Percentiles rank a stretch among this genome's conserved stretches.
phyloP scores from a whole-genome alignment of 106 monocot genomes.

The Apostasia ramifera region DNA sequence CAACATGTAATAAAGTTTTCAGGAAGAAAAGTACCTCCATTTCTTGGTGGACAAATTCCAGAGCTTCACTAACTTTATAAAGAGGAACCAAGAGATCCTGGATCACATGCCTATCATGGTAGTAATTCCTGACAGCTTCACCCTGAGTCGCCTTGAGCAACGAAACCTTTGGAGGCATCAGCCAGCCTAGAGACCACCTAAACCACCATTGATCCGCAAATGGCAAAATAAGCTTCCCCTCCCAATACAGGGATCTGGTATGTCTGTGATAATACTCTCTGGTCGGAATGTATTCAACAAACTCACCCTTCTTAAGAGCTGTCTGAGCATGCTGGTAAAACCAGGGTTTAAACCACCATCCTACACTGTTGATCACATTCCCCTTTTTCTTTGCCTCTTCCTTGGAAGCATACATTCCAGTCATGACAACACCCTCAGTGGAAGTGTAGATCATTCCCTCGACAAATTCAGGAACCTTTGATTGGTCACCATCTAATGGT shows the following conservation, averaged over 20 bases:
- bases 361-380: constrained; percentile 25
- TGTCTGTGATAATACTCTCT: constrained; percentile 36
- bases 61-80: constrained; percentile 27
- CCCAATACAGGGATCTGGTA: constrained; percentile 34
- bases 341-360: constrained; percentile 36
- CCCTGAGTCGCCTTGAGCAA: constrained; percentile 35
- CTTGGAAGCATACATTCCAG: constrained; percentile 25
- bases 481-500: constrained; percentile 25
- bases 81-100: constrained; percentile 34
- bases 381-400: constrained; percentile 29
- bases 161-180: constrained; percentile 41
- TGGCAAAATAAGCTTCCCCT: constrained; percentile 39
- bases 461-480: constrained; percentile 30
- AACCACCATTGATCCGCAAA: constrained; percentile 50
- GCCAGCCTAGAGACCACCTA: constrained; percentile 33
- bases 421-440: constrained; percentile 22
- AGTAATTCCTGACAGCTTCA: constrained; percentile 30
- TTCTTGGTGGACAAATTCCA: constrained; percentile 19
- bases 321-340: constrained; percentile 30
- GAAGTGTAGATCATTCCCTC: constrained; percentile 25
- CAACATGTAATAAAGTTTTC: background rate
- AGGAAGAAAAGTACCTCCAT: constrained; percentile 24
- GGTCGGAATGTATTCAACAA: constrained; percentile 37
- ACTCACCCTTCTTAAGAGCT: constrained; percentile 29
- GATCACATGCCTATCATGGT: constrained; percentile 35